Base-by-base conservation (phyloP, 345 rosid genomes). In the Pugionium dolabratum region DNA sequence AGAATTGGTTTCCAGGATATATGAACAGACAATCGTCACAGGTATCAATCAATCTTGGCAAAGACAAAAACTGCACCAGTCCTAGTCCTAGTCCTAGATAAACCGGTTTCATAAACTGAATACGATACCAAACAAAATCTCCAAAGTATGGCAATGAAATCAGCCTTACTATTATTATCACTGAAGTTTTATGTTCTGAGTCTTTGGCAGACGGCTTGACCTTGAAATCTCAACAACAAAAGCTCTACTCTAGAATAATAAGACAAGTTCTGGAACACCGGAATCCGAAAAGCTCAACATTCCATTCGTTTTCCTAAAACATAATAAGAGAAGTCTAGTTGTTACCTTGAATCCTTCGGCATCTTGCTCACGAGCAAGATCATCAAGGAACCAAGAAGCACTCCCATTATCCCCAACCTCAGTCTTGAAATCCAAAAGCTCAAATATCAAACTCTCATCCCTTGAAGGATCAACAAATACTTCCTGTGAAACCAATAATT, bases 381-480 rank as follows among this genome's bases (percentile, higher is more conserved):
- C 91, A 7, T 76, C 78, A 66, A 89, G 89, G 70, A 86, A 89
- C 96, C 96, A 86, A 32, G 75, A 66, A 6, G 91, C 91, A 72
- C 93, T 84, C 8, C 78, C 85, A 52, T 65, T 56, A 54, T 86
- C 91, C 0, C 48, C 81, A 71, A 86, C 81, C 11, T 89, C 91
- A 58, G 63, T 65, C 81, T 92, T 89, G 61, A 77, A 79, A 52
- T 92, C 98, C 44, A 89, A 43, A 3, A 89, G 79, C 89, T 92
- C 96, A 59, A 87, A 78, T 33, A 85, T 70, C 79, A 92, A 89
- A 83, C 96, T 92, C 77, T 89, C 90, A 48, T 92, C 92, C 3
- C 95, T 87, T 1, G 84, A 67, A 53, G 88, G 95, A 75, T 89
- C 96, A 69, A 67, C 88, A 76, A 84, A 87, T 9, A 79, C 92